phyloP scores from a whole-genome alignment of 2,329 filamentous ascomycete genomes.

The Aspergillus sp. region DNA sequence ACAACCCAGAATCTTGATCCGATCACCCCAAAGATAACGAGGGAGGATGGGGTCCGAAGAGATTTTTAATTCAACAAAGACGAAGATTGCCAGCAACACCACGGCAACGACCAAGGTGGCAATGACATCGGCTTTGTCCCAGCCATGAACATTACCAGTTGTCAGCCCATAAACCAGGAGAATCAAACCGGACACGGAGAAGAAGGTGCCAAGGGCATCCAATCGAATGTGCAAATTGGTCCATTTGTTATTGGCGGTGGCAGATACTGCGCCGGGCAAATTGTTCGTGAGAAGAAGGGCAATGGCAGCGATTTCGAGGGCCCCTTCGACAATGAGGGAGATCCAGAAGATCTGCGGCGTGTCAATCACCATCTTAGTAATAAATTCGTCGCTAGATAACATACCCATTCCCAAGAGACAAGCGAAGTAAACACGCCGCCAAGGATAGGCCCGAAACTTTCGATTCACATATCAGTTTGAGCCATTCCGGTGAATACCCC shows the following conservation, averaged over 20 bases:
- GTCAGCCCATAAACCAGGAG: neutral
- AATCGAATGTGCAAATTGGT: neutral
- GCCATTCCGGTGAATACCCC: too few relatives aligned
- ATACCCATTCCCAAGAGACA: neutral
- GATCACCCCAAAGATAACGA: neutral
- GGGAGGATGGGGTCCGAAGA: neutral
- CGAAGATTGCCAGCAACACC: neutral
- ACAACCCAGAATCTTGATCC: neutral
- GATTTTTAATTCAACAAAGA: neutral
- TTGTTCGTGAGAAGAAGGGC: neutral
- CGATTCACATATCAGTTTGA: neutral
- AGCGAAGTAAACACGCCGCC: neutral
- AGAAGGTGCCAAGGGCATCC: neutral
- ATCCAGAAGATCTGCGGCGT: neutral
- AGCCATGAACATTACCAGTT: neutral
- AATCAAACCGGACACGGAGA: neutral
- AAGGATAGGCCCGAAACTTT: neutral
- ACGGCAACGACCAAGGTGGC: neutral
- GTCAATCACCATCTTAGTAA: too few relatives aligned
- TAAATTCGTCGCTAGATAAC: too few relatives aligned
- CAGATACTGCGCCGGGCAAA: neutral
- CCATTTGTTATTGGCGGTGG: neutral
- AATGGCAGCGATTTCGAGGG: neutral
- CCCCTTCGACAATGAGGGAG: neutral
- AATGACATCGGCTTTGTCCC: neutral